phyloP scores from a whole-genome alignment of 495 filamentous ascomycete genomes.

The Usnea hakonensis region DNA sequence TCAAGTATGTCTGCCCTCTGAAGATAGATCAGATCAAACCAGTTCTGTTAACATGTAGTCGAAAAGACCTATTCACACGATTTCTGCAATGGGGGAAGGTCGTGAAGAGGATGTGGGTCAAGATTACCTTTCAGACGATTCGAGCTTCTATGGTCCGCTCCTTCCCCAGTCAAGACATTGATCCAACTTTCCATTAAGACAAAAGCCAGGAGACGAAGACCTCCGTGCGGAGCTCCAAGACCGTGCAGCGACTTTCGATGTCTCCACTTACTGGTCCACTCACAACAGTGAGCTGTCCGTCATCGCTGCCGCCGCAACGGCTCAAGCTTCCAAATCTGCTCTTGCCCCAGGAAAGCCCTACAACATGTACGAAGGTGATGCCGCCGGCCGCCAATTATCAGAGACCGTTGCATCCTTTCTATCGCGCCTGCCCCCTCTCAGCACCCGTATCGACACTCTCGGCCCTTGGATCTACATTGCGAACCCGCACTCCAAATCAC shows the following conservation, averaged over 20 bases:
- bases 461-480: conserved; percentile 62
- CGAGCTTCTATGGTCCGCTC: conserved; percentile 60
- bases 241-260: conserved; percentile 36
- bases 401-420: conserved; percentile 60
- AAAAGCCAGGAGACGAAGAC: conserved; percentile 45
- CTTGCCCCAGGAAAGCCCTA: conserved; percentile 25
- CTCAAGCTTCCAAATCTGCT: conserved; percentile 1
- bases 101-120: neutral
- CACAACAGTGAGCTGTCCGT: conserved; percentile 32
- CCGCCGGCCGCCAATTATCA: conserved; percentile 41
- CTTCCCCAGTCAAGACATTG: neutral
- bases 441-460: conserved; percentile 31
- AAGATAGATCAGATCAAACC: neutral
- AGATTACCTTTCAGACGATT: conserved; percentile 51
- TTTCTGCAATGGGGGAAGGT: neutral
- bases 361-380: conserved; percentile 39
- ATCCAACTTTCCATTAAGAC: conserved; percentile 20
- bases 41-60: neutral
- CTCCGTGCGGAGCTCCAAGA: conserved; percentile 34
- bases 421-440: conserved; percentile 55
- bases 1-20: neutral
- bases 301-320: conserved; percentile 12
- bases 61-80: neutral
- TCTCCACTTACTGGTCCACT: conserved; percentile 39
- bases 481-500: conserved; percentile 40